These are phyloP conservation scores for Saccharomycopsis hybrid DNA, from an alignment of 1,139 yeast genomes.

Conservation along the genomic window DNA sequence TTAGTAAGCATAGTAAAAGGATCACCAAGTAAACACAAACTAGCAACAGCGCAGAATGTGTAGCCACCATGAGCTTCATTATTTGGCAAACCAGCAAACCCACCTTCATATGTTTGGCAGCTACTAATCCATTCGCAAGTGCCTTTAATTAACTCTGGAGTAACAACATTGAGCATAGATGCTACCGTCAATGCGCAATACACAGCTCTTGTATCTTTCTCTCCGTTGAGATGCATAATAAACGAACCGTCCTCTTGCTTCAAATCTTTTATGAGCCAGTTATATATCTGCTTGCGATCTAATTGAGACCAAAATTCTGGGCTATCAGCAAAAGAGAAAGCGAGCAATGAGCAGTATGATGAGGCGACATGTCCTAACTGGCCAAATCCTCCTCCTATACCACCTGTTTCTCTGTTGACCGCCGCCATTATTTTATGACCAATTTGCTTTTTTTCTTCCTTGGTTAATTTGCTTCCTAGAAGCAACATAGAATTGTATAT, in stretches of 20 bases:
- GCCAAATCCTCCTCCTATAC: slow-evolving; percentile 78
- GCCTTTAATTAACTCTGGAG: slow-evolving; percentile 52
- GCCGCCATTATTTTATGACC: slow-evolving; percentile 30
- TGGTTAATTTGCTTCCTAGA: slow-evolving; percentile 30
- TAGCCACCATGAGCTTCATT: slow-evolving; percentile 98
- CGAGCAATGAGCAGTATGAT: slow-evolving; percentile 68
- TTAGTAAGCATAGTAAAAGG: slow-evolving; percentile 27
- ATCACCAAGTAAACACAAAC: slow-evolving; percentile 46
- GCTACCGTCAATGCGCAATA: slow-evolving; percentile 84
- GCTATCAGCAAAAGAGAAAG: slow-evolving; percentile 52
- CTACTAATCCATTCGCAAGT: slow-evolving; percentile 53
- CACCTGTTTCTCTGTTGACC: slow-evolving; percentile 45
- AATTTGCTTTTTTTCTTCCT: slow-evolving; percentile 25
- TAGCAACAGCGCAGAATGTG: slow-evolving; percentile 83
- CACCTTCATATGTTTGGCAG: slow-evolving; percentile 95
- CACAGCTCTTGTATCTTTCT: slow-evolving; percentile 77
- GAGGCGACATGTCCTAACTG: slow-evolving; percentile 85
- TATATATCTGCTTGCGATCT: slow-evolving; percentile 42
- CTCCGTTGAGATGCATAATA: slow-evolving; percentile 71
- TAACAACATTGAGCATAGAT: slow-evolving; percentile 53
- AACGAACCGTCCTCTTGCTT: slow-evolving; percentile 72
- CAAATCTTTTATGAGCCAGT: slow-evolving; percentile 55
- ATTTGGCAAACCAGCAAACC: slow-evolving; percentile 74
- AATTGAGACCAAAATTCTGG: slow-evolving; percentile 37
- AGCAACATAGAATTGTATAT: slow-evolving; percentile 48